Conservation (phyloP, 805 yeast species). For the Metschnikowia matae region DNA sequence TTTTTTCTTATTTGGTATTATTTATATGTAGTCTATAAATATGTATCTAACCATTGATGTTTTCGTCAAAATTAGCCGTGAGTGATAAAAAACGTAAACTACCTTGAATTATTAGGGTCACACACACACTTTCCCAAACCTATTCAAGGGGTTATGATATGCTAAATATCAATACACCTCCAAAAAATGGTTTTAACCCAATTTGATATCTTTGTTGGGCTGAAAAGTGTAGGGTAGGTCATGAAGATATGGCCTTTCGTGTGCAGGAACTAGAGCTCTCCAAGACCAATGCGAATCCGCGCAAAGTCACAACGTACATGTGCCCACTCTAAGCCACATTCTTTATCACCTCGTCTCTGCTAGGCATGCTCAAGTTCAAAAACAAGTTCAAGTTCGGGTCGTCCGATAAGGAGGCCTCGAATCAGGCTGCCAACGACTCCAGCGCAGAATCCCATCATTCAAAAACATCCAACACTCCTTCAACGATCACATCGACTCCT, state of each 20-base stretch:
- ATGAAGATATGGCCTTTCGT: not conserved
- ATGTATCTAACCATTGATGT: too few species aligned
- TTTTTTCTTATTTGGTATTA: too few species aligned
- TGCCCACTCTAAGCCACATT: not conserved
- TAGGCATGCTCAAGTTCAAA: constrained; percentile 27
- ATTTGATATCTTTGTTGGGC: not conserved
- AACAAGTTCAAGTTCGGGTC: constrained; percentile 28
- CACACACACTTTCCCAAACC: too few species aligned
- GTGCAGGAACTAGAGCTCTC: not conserved
- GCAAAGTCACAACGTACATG: not conserved
- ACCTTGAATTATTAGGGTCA: too few species aligned
- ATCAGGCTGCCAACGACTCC: not conserved
- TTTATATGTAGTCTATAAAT: too few species aligned
- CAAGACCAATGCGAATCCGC: constrained; percentile 2
- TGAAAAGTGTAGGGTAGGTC: not conserved
- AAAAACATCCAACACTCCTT: not conserved
- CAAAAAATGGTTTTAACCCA: not conserved
- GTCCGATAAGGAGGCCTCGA: constrained; percentile 14
- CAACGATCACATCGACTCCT: not conserved
- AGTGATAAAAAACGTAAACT: too few species aligned
- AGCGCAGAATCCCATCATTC: not conserved
- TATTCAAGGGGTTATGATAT: too few species aligned
- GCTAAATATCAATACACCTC: too few species aligned
- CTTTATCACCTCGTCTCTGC: not conserved
- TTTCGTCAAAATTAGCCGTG: too few species aligned